phyloP scores from a whole-genome alignment of 306 rosid species.

The Lathyrus oleraceus region DNA sequence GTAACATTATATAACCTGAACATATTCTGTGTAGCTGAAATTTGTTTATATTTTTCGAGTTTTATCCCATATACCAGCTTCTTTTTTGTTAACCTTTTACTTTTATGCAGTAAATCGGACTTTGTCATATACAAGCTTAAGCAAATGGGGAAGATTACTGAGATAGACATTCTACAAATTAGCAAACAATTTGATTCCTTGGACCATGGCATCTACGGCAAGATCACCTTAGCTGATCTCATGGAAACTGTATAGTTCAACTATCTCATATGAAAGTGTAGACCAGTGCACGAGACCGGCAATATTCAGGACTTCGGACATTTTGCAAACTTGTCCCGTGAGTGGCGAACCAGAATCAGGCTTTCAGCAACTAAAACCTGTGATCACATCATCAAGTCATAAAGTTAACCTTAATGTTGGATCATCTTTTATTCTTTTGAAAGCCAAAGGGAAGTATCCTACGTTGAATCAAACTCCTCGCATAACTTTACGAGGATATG shows the following conservation, averaged over 20 bases:
- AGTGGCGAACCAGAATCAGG: no score
- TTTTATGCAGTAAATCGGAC: conserved; percentile 64
- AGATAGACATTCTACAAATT: conserved; percentile 54
- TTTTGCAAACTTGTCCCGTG: no score
- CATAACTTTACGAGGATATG: neutral
- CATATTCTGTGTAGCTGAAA: neutral
- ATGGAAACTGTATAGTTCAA: conserved; percentile 46
- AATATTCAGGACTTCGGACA: neutral
- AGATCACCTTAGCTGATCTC: conserved; percentile 63
- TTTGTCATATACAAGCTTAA: conserved; percentile 73
- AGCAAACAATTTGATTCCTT: conserved; percentile 61
- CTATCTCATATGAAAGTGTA: neutral
- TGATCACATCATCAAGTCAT: neutral
- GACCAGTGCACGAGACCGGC: neutral
- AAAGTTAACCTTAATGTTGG: neutral
- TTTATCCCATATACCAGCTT: conserved; percentile 3
- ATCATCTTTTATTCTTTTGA: neutral
- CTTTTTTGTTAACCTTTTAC: neutral
- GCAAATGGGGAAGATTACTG: conserved; percentile 67
- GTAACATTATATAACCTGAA: neutral
- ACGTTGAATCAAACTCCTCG: neutral
- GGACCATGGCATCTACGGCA: conserved; percentile 50
- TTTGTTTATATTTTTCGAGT: neutral
- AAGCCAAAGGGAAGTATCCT: neutral
- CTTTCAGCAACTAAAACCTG: neutral